phyloP scores from a whole-genome alignment of 139 green algal genomes.

The Chlorella sorokiniana region DNA sequence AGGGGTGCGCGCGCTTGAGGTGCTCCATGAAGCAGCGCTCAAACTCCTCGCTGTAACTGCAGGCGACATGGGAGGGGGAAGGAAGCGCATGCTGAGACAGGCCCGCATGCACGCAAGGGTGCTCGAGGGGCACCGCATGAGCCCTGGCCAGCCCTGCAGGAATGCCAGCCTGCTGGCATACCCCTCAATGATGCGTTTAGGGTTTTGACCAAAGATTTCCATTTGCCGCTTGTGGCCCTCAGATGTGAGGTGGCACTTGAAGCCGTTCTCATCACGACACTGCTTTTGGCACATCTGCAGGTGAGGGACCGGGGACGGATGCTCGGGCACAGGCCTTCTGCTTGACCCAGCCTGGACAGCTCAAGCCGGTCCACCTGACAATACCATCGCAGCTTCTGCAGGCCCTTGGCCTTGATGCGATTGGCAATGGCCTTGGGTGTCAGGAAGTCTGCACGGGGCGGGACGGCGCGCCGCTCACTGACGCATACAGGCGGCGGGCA shows the following conservation, averaged over 20 bases:
- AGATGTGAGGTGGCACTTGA: slow-evolving; percentile 93
- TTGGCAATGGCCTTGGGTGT: slow-evolving; percentile 95
- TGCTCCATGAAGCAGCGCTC: slow-evolving; percentile 90
- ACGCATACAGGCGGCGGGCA: no score
- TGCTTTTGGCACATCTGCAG: slow-evolving; percentile 97
- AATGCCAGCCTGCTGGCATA: neutral
- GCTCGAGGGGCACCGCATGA: neutral
- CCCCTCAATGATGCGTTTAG: slow-evolving; percentile 76
- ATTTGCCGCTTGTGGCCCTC: slow-evolving; percentile 86
- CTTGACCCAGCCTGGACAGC: no score
- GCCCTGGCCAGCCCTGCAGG: neutral
- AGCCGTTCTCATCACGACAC: slow-evolving; percentile 98
- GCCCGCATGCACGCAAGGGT: neutral
- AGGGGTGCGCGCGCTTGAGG: slow-evolving; percentile 75
- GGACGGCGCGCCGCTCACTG: no score
- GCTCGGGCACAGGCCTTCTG: no score
- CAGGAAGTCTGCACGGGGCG: slow-evolving; percentile 71
- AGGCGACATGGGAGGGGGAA: neutral
- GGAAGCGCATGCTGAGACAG: neutral
- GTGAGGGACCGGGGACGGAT: neutral
- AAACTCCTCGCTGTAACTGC: slow-evolving; percentile 89
- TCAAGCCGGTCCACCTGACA: slow-evolving; percentile 22
- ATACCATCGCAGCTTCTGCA: slow-evolving; percentile 92
- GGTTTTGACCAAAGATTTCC: slow-evolving; percentile 89
- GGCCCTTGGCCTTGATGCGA: slow-evolving; percentile 95